A percentile compares a stretch with the other conserved stretches of the same genome.
phyloP scores from a whole-genome alignment of 2,329 filamentous ascomycete genomes.

The Thielaviopsis musarum region DNA sequence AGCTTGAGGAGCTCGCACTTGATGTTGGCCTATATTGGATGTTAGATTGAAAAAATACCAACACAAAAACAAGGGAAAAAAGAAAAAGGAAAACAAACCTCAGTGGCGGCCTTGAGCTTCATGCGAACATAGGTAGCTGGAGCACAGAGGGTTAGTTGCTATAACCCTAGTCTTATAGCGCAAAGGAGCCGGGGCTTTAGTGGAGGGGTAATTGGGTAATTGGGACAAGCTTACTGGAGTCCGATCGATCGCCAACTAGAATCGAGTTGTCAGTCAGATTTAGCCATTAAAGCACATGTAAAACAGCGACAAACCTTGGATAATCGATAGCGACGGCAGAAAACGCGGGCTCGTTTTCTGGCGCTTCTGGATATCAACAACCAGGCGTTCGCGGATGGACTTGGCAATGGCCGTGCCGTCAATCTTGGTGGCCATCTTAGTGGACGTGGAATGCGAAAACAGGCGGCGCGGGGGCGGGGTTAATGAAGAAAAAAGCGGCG shows the following conservation, averaged over 20 bases:
- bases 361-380: constrained; percentile 61
- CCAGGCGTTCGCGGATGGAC: constrained; percentile 68
- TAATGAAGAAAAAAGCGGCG: background rate
- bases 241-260: constrained; percentile 75
- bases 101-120: constrained; percentile 93
- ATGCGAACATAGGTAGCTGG: constrained; percentile 95
- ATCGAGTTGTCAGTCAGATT: constrained; percentile 12
- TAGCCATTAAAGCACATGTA: background rate
- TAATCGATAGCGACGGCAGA: constrained; percentile 79
- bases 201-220: constrained; percentile 1
- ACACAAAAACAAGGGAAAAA: background rate
- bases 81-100: constrained; percentile 38
- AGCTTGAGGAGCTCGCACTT: constrained; percentile 73
- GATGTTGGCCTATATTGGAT: constrained; percentile 57
- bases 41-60: background rate
- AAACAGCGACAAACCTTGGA: constrained; percentile 45
- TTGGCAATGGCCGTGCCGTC: constrained; percentile 94
- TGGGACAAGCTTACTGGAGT: constrained; percentile 52
- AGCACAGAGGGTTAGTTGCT: constrained; percentile 19
- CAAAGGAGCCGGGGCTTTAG: background rate
- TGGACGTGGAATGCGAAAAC: constrained; percentile 24
- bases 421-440: constrained; percentile 78
- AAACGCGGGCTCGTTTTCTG: constrained; percentile 76
- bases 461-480: constrained; percentile 1
- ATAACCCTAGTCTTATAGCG: background rate